phyloP scores from a whole-genome alignment of 148 eudicot species.

The Arbutus unedo region DNA sequence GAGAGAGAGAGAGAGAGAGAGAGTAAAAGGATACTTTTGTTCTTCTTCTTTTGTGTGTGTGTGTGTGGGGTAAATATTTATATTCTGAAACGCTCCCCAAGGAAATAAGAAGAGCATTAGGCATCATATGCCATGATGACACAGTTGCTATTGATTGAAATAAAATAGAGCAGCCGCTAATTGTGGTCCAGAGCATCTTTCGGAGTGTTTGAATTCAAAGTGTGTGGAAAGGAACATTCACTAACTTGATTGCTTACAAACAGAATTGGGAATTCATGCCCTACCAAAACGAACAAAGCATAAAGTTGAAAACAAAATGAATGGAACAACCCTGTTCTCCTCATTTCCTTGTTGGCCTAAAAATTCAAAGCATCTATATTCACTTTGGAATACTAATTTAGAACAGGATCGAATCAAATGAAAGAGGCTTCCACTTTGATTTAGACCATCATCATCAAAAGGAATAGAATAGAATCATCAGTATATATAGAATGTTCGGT shows the following conservation, averaged over 20 bases:
- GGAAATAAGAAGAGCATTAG: neutral
- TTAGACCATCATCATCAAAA: constrained; percentile 24
- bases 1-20: too few species aligned
- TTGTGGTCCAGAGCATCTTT: neutral
- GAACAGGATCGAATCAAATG: neutral
- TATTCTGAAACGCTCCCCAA: neutral
- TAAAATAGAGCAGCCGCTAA: neutral
- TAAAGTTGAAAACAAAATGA: constrained; percentile 2
- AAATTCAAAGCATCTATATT: constrained; percentile 15
- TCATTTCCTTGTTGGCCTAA: neutral
- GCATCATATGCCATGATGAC: constrained; percentile 5
- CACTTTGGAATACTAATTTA: neutral
- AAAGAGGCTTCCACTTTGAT: constrained; percentile 1
- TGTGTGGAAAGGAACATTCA: constrained; percentile 8
- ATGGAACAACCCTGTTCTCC: neutral
- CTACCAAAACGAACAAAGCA: neutral
- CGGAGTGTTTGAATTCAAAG: constrained; percentile 7
- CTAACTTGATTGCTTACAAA: neutral
- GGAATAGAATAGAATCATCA: neutral
- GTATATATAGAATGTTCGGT: too few species aligned
- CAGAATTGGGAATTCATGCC: neutral
- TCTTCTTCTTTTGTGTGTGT: too few species aligned
- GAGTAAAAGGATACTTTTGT: too few species aligned
- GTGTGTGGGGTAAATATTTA: too few species aligned
- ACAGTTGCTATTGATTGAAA: neutral